Evolutionary conservation across 108 stramenopile genomes (phyloP), one percentile per base, ranked within the genome.

Genomic region (Thalassiosira profunda): DNA sequence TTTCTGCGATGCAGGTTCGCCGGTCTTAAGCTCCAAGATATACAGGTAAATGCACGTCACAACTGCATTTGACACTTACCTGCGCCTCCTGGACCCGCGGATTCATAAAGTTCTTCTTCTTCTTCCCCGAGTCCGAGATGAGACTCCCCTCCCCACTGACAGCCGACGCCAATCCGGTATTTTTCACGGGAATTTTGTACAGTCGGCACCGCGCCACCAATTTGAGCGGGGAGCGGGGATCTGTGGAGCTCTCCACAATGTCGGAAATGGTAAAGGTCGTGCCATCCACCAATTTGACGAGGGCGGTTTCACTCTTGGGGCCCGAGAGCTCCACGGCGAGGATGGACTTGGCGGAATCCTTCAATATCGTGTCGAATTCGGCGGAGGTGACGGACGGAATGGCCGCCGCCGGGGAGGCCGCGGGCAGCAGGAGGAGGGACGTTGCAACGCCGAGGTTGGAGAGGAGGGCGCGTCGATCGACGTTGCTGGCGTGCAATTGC

Each of bases 161-260:
- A 6, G 83, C 78, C 4, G 47, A 45, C 28, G 84, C 70, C 20
- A 93, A 37, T 15, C 79, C 82, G 12, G 77, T 65, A 66, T 85
- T 85, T 58, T 84, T 88, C 24, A 83, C 66, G 43, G 87, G 84
- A 10, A 90, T 79, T 18, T 83, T 78, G 61, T 77, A 79, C 30
- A 84, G 68, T 6, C 93, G 77, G 74, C 93, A 94, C 28, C 70
- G 53, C 0, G 93, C 89, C 4, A 79, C 79, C 14, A 94, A 40
- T 49, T 91, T 90, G 26, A 91, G 61, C 6, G 89, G 89, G 20
- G 84, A 86, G 8, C 93, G 62, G 8, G 93, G 93, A 80, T 94
- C 93, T 14, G 70, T 72, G 44, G 81, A 37, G 43, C 73, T 76
- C 41, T 94, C 93, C n/a, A 91, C 41, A 25, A 94, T 65, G 36